Conservation (phyloP, 1,139 yeast species). For the Yamadazyma spencermartinsiae region DNA sequence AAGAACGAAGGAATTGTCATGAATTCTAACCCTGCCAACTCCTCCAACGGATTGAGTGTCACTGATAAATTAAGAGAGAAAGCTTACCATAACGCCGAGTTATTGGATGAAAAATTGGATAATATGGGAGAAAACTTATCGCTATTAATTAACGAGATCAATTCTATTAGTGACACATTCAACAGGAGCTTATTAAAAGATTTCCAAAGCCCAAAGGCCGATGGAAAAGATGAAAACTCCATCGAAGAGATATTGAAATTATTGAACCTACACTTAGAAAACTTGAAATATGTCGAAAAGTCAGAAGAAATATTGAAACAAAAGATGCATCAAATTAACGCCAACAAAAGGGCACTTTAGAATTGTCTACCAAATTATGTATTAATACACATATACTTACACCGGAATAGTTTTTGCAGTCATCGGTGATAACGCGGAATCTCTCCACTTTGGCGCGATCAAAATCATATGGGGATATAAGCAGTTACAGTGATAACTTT, state of each 20-base stretch:
- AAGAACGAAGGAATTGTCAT: slow-evolving; percentile 15
- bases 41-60: slow-evolving; percentile 30
- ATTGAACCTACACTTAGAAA: slow-evolving; percentile 85
- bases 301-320: slow-evolving; percentile 68
- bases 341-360: slow-evolving; percentile 5
- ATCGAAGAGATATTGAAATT: slow-evolving; percentile 72
- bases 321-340: slow-evolving; percentile 48
- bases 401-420: not conserved
- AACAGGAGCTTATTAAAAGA: slow-evolving; percentile 53
- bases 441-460: not conserved
- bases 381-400: not conserved
- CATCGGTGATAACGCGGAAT: not conserved
- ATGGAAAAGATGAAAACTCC: slow-evolving; percentile 43
- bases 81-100: slow-evolving; percentile 86
- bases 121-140: slow-evolving; percentile 72
- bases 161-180: slow-evolving; percentile 80
- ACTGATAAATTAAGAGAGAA: slow-evolving; percentile 86
- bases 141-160: slow-evolving; percentile 80
- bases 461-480: slow-evolving; percentile 2
- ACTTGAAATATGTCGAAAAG: slow-evolving; percentile 82
- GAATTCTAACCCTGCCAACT: slow-evolving; percentile 11
- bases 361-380: not conserved
- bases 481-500: too few relatives aligned
- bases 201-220: slow-evolving; percentile 17
- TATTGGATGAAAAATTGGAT: slow-evolving; percentile 79